A percentile compares a stretch with the other conserved stretches of the same genome.
These are phyloP conservation scores for Volvariella surrecta DNA, from an alignment of 1,284 basidiomycete genomes.

Conservation along the genomic window DNA sequence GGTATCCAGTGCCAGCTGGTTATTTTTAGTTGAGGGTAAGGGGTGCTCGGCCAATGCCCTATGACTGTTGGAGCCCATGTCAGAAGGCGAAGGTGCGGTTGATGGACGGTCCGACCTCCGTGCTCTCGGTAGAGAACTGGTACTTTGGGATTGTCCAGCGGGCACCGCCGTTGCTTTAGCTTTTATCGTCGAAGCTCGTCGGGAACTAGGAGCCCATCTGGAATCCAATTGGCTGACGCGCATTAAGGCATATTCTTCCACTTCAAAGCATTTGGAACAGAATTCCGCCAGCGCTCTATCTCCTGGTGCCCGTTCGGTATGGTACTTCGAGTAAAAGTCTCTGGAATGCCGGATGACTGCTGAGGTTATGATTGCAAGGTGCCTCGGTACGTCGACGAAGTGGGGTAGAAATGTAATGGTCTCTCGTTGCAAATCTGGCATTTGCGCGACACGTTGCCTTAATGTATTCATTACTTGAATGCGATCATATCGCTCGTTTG, in stretches of 20 bases:
- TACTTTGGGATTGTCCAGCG: conserved; percentile 14
- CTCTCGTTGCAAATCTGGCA: conserved; percentile 55
- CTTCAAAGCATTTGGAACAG: conserved; percentile 57
- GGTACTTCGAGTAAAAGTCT: conserved; percentile 24
- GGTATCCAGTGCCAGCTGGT: conserved; percentile 6
- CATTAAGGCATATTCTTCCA: conserved; percentile 61
- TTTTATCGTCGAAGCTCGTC: conserved; percentile 15
- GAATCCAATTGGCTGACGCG: conserved; percentile 52
- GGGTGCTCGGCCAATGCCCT: conserved; percentile 13
- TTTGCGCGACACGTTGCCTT: conserved; percentile 39
- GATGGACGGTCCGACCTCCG: conserved; percentile 28
- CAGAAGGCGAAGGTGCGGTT: conserved; percentile 32
- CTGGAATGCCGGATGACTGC: conserved; percentile 56
- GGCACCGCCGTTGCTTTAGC: conserved; percentile 10
- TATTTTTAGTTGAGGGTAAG: neutral
- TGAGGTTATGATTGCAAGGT: conserved; percentile 67
- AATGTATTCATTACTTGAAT: conserved; percentile 46
- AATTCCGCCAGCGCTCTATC: conserved; percentile 33
- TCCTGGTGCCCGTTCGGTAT: conserved; percentile 15
- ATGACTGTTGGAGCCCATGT: conserved; percentile 11
- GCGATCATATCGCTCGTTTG: conserved; percentile 39
- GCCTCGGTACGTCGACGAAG: conserved; percentile 61
- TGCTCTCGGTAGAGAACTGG: conserved; percentile 11
- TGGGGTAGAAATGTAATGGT: conserved; percentile 62
- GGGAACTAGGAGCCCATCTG: conserved; percentile 26